Evolutionary conservation across 305 asterid genomes (phyloP), one percentile per base, ranked within the genome.

Genomic region (Plantago lanceolata): DNA sequence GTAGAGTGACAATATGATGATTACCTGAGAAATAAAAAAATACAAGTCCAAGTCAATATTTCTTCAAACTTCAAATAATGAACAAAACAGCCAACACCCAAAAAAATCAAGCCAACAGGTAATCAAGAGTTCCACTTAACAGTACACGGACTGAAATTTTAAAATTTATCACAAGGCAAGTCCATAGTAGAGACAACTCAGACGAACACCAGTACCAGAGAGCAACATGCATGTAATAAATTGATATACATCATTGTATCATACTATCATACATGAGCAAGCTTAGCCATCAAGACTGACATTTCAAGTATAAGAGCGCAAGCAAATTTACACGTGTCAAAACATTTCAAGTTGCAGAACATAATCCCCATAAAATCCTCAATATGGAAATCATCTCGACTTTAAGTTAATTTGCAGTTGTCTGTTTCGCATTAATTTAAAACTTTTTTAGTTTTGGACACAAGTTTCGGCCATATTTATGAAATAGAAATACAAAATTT

Each of bases 11-110:
- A 74, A 66, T 64, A 73, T 77, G 76, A 73, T 77, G 76, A 79
- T 78, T 90, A 90, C 97, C 96, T 90, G 96, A 51, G 69, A 60
- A 75, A 63, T 24, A 73, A 31, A 53, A 65, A 28, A 64, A 20
- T 31, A 56, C 59, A 47, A 71, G 73, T 18, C 43, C 63, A 53
- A 17, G 3, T 12, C 6, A 19, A 0, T 19, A 21, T 49, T 44
- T 20, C 60, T 72, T 28, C 29, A 44, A 44, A 54, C 19, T 44
- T 45, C 49, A 24, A 37, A 35, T 5, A 28, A 66, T 49, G 29
- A 55, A 59, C 11, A 65, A 44, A 47, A 43, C 28, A 57, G 5
- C 28, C 29, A 68, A 13, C 49, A 18, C 16, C 13, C 6, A 19
- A 5, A 18, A 26, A 3, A 53, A 11, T 11, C 47, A 40, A 40